A percentile compares a stretch with the other conserved stretches of the same genome.
These are phyloP conservation scores for Thecamonas trahens DNA, from an alignment of 78 protist species.

Conservation along the genomic window DNA sequence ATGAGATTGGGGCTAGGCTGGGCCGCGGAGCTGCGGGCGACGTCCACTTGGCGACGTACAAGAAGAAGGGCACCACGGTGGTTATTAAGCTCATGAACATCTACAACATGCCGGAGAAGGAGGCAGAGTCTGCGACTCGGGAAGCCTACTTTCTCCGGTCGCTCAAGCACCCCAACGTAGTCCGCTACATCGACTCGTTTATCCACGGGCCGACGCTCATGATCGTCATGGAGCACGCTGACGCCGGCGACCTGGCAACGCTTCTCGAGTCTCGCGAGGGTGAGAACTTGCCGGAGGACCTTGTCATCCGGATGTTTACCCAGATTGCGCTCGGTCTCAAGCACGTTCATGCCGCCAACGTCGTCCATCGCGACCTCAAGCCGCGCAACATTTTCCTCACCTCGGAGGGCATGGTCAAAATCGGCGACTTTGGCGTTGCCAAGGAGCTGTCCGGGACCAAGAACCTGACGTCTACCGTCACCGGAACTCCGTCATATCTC, in stretches of 20 bases:
- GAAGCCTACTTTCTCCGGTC: constrained; percentile 52
- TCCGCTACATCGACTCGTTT: constrained; percentile 37
- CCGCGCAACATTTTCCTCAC: constrained; percentile 22
- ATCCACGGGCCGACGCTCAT: constrained; percentile 18
- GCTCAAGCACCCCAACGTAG: constrained; percentile 21
- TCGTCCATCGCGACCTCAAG: constrained; percentile 38
- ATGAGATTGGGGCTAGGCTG: no score
- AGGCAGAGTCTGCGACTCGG: no score
- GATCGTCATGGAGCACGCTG: constrained; percentile 40
- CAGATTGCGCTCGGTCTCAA: constrained; percentile 44
- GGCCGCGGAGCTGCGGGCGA: no score
- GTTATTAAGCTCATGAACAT: no score
- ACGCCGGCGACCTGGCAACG: constrained; percentile 21
- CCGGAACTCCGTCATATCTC: background rate
- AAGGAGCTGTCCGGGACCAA: no score
- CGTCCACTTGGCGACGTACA: no score
- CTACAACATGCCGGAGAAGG: no score
- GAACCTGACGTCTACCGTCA: background rate
- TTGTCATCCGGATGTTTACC: constrained; percentile 49
- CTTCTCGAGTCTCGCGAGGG: background rate
- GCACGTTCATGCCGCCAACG: constrained; percentile 22
- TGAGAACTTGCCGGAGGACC: constrained; percentile 3
- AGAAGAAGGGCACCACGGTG: no score
- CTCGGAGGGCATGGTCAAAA: background rate
- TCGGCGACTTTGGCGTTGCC: constrained; percentile 24